Base-by-base conservation (phyloP, 2,329 filamentous ascomycete genomes). In the Claviceps africana region DNA sequence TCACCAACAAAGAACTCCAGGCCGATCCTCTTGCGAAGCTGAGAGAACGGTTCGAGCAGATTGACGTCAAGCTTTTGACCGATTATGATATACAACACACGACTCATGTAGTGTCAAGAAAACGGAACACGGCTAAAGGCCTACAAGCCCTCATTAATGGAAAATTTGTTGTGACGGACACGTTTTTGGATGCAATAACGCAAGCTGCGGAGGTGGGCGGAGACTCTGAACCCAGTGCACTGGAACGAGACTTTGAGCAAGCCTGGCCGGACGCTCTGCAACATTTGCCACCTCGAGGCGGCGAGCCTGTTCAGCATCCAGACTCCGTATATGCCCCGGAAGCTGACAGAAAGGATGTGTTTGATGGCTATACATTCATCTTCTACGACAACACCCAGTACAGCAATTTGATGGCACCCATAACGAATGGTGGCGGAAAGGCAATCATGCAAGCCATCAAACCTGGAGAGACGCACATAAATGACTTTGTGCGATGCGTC, bases 101-200 rank as follows among this genome's bases (percentile, higher is more conserved):
- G 0, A 95, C 91, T 0, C 90, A 97, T 66, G 85, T 95, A 11
- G 82, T 97, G 35, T 83, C 88, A 8, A 86, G 82, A 65, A 96
- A 95, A 68, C 79, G 93, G 47, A 98, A 97, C 65, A 91, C 88
- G 0, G 79, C 90, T 0, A 89, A 88, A 58, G 88, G 87, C 0
- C 73, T 98, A 2, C 88, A 94, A 62, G 91, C 88, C 2, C 73
- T 98, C 10, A 83, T 96, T 39, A 86, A 89, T 60, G 88, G 80
- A 15, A 85, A 78, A 65, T 80, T 82, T 58, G 83, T 97, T 43
- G 88, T 97, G 11, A 80, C 80, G 3, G 74, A 79, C 52, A 75
- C 77, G 0, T 97, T 86, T 58, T 72, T 95, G 15, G 81, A 89
- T 56, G 84, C 85, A 0, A 69, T 97, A 1, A 73, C 82, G 1